Evolutionary conservation across 805 yeast species (phyloP).

Genomic region (Zygotorulaspora sp.): DNA sequence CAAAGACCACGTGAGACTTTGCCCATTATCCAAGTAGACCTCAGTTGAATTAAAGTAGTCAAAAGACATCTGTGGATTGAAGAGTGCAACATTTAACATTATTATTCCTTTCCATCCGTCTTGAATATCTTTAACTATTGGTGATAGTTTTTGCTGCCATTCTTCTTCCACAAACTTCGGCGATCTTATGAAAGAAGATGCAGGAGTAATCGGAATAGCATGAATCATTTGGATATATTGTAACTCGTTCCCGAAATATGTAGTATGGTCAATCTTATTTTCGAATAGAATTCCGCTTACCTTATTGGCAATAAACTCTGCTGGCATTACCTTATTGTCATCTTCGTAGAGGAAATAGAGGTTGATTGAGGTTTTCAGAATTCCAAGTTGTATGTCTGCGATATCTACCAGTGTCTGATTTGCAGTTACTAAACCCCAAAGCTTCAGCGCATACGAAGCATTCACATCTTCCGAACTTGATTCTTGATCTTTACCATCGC

Average conservation of each 20-base stretch:
- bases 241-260: conserved; percentile 68
- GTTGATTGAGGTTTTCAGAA: conserved; percentile 50
- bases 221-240: conserved; percentile 78
- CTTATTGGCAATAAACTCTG: conserved; percentile 52
- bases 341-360: conserved; percentile 51
- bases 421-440: conserved; percentile 56
- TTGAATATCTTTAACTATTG: conserved; percentile 44
- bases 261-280: conserved; percentile 66
- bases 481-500: conserved; percentile 76
- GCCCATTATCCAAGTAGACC: conserved; percentile 72
- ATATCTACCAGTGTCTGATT: conserved; percentile 50
- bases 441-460: conserved; percentile 60
- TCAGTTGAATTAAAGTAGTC: conserved; percentile 49
- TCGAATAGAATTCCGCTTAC: conserved; percentile 74
- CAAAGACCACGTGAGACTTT: conserved; percentile 81
- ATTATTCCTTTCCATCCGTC: conserved; percentile 74
- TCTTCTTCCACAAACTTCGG: conserved; percentile 56
- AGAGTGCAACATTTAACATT: conserved; percentile 68
- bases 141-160: conserved; percentile 50
- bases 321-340: conserved; percentile 54
- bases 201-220: conserved; percentile 68
- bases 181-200: conserved; percentile 56
- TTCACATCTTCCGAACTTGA: conserved; percentile 72
- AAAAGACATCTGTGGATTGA: conserved; percentile 61
- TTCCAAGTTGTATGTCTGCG: conserved; percentile 57